Evolutionary conservation across 2,329 filamentous ascomycete genomes (phyloP), one percentile per base, ranked within the genome.

Genomic region (Penicillium sp.): DNA sequence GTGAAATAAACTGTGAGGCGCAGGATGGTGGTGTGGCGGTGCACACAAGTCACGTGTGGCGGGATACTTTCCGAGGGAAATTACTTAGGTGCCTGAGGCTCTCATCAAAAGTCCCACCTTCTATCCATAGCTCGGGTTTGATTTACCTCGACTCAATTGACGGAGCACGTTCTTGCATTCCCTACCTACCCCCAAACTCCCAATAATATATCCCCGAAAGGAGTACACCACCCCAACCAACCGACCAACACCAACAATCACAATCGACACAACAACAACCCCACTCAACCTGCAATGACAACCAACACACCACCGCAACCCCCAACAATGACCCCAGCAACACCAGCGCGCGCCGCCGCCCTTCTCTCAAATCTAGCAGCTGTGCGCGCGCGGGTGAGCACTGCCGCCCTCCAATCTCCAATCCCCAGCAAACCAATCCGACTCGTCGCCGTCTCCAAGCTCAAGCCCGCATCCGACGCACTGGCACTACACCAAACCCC

Each of bases 391-490:
- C 78, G 81, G 38, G 72, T 88, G 53, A 65, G 74, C 29, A 70
- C 77, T 34, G 77, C 75, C 39, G 75, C 77, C 19, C 53, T 55
- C 39, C 51, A 57, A 35, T 42, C 54, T 32, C 48, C 47, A 49
- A 60, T 50, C 44, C 49, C 48, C 43, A 39, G 40, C 52, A 55
- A 61, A 49, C 54, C 63, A 21, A 57, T 69, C 38, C 84, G 93
- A 41, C 79, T 98, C 34, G 89, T 98, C 37, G 91, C 93, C 26
- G 93, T 98, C 43, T 96, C 90, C 35, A 98, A 98, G 71, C 78
- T 96, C 58, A 97, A 98, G 72, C 91, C 93, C 13, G 88, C 84
- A 52, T 87, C 87, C 62, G 93, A 98, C 68, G 86, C 98, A 61
- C 77, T 95, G 48, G 85, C 89, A 28, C 80, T 98, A 1, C 85